Base-by-base conservation (phyloP, 176 grass and related monocot genomes). In the Thalia dealbata region DNA sequence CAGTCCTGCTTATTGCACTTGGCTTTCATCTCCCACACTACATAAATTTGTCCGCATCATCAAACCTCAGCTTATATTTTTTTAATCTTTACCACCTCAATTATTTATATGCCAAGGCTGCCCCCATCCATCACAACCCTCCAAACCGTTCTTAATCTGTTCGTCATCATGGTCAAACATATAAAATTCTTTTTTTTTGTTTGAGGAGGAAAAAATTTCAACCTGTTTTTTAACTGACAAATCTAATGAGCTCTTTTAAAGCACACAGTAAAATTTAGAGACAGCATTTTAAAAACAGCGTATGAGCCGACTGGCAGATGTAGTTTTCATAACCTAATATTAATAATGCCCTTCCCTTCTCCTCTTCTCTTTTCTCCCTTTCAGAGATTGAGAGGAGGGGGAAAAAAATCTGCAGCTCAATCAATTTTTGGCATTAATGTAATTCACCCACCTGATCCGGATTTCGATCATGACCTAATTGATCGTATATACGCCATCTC, bases 121-220 rank as follows among this genome's bases (percentile, higher is more conserved):
- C 77, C 79, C n/a, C n/a, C n/a, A n/a, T n/a, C n/a, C 72, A 81
- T 62, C 77, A 76, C 81, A 84, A 58, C 75, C 86, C 87, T 82
- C 86, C 84, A 78, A 83, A 73, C 83, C 83, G 88, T 71, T 73
- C 54, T 82, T 73, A 21, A 22, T 78, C 27, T n/a, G n/a, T n/a
- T n/a, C n/a, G n/a, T n/a, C n/a, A n/a, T n/a, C n/a, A n/a, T n/a
- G n/a, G n/a, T n/a, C n/a, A n/a, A n/a, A n/a, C n/a, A n/a, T n/a
- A n/a, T n/a, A n/a, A n/a, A n/a, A n/a, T n/a, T n/a, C n/a, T n/a
- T n/a, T n/a, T n/a, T n/a, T n/a, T n/a, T n/a, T n/a, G n/a, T n/a
- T n/a, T n/a, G n/a, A n/a, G n/a, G n/a, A n/a, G n/a, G n/a, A n/a
- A n/a, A n/a, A n/a, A n/a, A n/a, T n/a, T n/a, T n/a, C n/a, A n/a